Percentiles rank a stretch among this genome's conserved stretches.
phyloP scores from a whole-genome alignment of 2,329 filamentous ascomycete species.

The Trichoderma atroviride region DNA sequence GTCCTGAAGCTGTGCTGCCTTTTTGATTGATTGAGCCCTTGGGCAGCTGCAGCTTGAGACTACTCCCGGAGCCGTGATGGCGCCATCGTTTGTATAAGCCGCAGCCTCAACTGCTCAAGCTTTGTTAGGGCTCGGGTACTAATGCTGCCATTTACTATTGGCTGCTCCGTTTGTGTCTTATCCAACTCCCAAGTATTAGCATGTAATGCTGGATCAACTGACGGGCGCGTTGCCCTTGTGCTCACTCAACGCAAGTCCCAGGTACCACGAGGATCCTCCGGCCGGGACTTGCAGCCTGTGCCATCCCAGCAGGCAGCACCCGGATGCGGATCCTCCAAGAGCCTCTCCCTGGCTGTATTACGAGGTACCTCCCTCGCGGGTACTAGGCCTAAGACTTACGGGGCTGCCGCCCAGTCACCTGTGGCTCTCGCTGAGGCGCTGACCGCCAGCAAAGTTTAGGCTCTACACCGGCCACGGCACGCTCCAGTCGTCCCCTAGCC shows the following conservation, averaged over 20 bases:
- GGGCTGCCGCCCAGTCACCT: constrained; percentile 10
- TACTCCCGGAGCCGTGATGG: background rate
- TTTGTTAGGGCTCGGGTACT: background rate
- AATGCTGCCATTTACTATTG: background rate
- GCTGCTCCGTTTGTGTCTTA: background rate
- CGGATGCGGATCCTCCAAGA: constrained; percentile 8
- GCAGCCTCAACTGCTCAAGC: background rate
- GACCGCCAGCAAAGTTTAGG: constrained; percentile 23
- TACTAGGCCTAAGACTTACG: background rate
- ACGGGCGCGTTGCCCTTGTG: constrained; percentile 18
- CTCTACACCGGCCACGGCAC: constrained; percentile 18
- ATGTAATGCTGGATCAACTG: constrained; percentile 10
- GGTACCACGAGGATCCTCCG: background rate
- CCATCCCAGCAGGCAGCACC: constrained; percentile 20
- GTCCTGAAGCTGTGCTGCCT: background rate
- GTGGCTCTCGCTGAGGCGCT: constrained; percentile 18
- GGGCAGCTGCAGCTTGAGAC: background rate
- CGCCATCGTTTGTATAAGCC: background rate
- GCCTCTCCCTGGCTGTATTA: background rate
- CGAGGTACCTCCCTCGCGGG: background rate
- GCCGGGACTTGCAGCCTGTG: background rate
- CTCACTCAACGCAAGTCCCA: background rate
- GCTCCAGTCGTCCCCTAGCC: constrained; percentile 12
- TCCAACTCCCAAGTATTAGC: background rate
- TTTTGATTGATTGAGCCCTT: background rate